These are phyloP conservation scores for Raphanus sativus DNA, from an alignment of 345 rosid genomes.

Conservation along the genomic window DNA sequence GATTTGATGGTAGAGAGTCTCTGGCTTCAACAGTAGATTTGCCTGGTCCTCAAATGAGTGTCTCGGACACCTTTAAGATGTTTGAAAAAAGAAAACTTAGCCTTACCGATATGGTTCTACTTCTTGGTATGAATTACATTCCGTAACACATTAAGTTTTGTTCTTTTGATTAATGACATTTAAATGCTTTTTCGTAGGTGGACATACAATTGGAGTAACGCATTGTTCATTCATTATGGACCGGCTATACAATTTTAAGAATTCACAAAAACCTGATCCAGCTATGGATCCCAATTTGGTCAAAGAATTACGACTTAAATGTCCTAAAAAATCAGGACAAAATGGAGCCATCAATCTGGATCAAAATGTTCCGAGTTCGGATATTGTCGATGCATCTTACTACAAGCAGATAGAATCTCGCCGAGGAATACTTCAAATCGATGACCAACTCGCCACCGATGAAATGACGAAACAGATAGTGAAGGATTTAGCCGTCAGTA, in stretches of 20 bases:
- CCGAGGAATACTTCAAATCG: slow-evolving; percentile 54
- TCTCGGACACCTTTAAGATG: slow-evolving; percentile 5
- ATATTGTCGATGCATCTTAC: slow-evolving; percentile 50
- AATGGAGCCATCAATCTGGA: slow-evolving; percentile 46
- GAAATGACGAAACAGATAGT: slow-evolving; percentile 37
- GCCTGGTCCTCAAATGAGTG: slow-evolving; percentile 31
- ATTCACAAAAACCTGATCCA: slow-evolving; percentile 41
- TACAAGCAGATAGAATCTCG: slow-evolving; percentile 40
- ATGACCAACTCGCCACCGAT: slow-evolving; percentile 50
- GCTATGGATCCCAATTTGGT: slow-evolving; percentile 39
- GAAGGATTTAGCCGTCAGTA: slow-evolving; percentile 28
- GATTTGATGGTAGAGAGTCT: slow-evolving; percentile 46
- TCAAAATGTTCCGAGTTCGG: slow-evolving; percentile 43
- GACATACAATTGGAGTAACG: slow-evolving; percentile 53
- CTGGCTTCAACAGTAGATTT: slow-evolving; percentile 35
- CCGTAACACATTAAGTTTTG: neutral
- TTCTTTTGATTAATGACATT: neutral
- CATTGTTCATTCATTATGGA: slow-evolving; percentile 49
- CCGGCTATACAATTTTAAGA: slow-evolving; percentile 45
- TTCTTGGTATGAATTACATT: slow-evolving; percentile 46
- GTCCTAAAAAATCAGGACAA: slow-evolving; percentile 25
- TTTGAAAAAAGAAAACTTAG: slow-evolving; percentile 45
- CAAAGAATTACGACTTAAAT: slow-evolving; percentile 28
- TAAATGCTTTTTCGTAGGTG: slow-evolving; percentile 30
- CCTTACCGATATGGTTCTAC: slow-evolving; percentile 53